Percentiles rank a stretch among this genome's conserved stretches.
Conservation (phyloP, 257 asterid genomes). For the Jaltomata sinuosa region DNA sequence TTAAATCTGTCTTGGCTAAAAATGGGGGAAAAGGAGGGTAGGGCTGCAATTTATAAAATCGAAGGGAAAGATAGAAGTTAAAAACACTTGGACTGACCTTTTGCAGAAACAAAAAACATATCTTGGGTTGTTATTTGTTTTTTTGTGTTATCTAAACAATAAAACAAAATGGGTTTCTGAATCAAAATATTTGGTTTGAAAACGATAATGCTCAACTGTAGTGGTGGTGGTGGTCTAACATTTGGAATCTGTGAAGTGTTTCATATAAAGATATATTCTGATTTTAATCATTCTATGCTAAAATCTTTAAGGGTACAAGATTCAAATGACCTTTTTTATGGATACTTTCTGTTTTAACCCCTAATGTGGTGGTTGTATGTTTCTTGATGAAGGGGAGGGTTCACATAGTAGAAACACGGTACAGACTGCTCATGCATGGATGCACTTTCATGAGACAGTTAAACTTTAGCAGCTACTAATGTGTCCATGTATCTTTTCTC, state of each 20-base stretch:
- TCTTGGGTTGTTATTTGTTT: background rate
- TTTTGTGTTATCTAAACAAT: background rate
- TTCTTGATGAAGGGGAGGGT: background rate
- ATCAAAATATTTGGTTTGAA: background rate
- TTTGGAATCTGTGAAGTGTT: background rate
- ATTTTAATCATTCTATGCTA: background rate
- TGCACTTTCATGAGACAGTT: background rate
- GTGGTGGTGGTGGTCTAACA: background rate
- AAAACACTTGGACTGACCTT: background rate
- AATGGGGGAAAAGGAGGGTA: background rate
- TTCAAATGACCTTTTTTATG: background rate
- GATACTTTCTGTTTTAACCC: background rate
- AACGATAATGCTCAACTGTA: background rate
- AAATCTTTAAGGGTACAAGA: background rate
- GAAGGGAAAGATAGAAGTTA: background rate
- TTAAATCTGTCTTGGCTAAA: background rate
- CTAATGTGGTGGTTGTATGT: background rate
- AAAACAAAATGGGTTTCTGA: background rate
- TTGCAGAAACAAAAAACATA: background rate
- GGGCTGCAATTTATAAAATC: background rate
- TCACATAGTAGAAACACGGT: background rate
- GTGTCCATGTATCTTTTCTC: background rate
- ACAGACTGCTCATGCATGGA: background rate
- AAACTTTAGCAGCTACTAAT: background rate
- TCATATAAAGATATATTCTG: background rate